A percentile compares a stretch with the other conserved stretches of the same genome.
These are phyloP conservation scores for Pilasporangium apinafurcum DNA, from an alignment of 352 stramenopile genomes.

Conservation along the genomic window DNA sequence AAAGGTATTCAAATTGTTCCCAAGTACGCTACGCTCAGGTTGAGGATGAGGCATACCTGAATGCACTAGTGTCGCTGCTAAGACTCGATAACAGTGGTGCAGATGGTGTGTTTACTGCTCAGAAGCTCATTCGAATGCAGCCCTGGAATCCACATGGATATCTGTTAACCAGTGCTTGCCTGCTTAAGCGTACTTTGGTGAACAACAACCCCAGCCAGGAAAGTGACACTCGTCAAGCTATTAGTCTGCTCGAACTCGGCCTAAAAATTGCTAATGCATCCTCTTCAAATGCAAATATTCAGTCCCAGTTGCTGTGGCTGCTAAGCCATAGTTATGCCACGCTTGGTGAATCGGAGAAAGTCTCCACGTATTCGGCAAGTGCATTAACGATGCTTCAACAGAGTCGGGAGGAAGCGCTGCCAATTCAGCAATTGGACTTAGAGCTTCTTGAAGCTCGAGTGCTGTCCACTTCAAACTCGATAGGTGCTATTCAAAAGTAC, in stretches of 20 bases:
- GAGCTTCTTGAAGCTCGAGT: constrained; percentile 45
- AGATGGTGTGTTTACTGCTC: constrained; percentile 9
- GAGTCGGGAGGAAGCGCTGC: constrained; percentile 5
- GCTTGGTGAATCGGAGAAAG: constrained; percentile 9
- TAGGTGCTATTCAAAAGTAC: constrained; percentile 26
- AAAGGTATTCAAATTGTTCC: no score
- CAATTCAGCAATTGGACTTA: constrained; percentile 1
- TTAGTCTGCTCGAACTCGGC: constrained; percentile 32
- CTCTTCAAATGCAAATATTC: constrained; percentile 7
- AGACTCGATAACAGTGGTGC: constrained; percentile 7
- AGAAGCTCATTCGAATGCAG: constrained; percentile 58
- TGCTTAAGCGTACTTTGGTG: constrained; percentile 35
- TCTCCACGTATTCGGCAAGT: constrained; percentile 1
- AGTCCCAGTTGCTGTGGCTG: constrained; percentile 39
- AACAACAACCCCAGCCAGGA: constrained; percentile 7
- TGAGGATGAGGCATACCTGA: constrained; percentile 18
- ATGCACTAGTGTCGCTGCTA: constrained; percentile 27
- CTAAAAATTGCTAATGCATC: constrained; percentile 15
- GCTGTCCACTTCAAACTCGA: constrained; percentile 13
- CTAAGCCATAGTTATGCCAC: constrained; percentile 13
- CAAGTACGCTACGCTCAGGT: constrained; percentile 10
- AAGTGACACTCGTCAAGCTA: constrained; percentile 2
- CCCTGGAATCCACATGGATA: constrained; percentile 56
- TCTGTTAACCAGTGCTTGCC: constrained; percentile 28
- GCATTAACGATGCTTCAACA: constrained; percentile 8